Percentiles rank a stretch among this genome's conserved stretches.
These are phyloP conservation scores for Alternaria burnsii DNA, from an alignment of 2,329 filamentous ascomycete genomes.

Conservation along the genomic window DNA sequence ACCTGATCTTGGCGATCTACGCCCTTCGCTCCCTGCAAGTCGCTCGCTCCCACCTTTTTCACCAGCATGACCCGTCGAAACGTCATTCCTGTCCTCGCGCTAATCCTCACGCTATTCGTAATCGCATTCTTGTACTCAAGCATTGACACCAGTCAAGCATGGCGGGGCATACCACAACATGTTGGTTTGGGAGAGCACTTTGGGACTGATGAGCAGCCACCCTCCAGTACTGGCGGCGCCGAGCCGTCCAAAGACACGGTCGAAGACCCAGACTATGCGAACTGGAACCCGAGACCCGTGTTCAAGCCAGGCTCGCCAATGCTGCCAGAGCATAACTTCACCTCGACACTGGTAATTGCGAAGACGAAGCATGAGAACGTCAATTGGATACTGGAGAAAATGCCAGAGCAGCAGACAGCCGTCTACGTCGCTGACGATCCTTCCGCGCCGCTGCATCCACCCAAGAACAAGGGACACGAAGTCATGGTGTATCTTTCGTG, in stretches of 20 bases:
- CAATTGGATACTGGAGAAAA: slow-evolving; percentile 62
- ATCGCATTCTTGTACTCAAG: slow-evolving; percentile 53
- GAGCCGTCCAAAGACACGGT: slow-evolving; percentile 14
- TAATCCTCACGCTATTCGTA: slow-evolving; percentile 41
- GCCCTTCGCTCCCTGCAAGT: slow-evolving; percentile 4
- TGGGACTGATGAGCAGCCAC: slow-evolving; percentile 21
- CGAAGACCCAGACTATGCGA: slow-evolving; percentile 44
- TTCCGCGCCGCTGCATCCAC: slow-evolving; percentile 58
- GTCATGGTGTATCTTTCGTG: slow-evolving; percentile 69
- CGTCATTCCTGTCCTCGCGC: slow-evolving; percentile 42
- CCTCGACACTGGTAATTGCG: slow-evolving; percentile 64
- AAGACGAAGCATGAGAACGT: slow-evolving; percentile 61
- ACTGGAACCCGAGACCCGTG: slow-evolving; percentile 50
- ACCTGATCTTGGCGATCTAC: not conserved
- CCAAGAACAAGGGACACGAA: slow-evolving; percentile 69
- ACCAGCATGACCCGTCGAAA: slow-evolving; percentile 41
- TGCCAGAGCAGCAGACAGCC: slow-evolving; percentile 58
- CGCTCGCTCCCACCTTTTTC: slow-evolving; percentile 1
- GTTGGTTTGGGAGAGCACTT: slow-evolving; percentile 52
- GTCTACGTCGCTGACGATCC: slow-evolving; percentile 64
- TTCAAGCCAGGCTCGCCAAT: slow-evolving; percentile 44
- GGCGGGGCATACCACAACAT: slow-evolving; percentile 51
- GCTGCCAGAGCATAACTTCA: slow-evolving; percentile 60
- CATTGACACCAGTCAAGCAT: slow-evolving; percentile 43
- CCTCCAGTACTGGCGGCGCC: slow-evolving; percentile 13